Conservation (phyloP, 495 filamentous ascomycete species). For the Darksidea phi region DNA sequence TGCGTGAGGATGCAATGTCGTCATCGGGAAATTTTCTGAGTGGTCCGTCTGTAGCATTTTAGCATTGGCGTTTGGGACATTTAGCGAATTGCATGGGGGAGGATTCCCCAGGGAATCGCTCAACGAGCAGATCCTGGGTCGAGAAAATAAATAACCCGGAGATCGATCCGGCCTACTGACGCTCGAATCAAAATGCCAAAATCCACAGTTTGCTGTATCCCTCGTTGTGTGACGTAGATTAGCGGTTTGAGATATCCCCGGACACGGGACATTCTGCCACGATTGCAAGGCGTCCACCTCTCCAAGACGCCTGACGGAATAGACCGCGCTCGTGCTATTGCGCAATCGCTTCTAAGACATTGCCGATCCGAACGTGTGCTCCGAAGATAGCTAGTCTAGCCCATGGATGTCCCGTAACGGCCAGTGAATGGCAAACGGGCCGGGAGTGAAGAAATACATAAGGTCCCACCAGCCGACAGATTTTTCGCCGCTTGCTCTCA, state of each 20-base stretch:
- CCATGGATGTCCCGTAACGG: constrained; percentile 3
- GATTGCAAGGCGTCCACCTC: background rate
- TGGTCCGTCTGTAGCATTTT: constrained; percentile 26
- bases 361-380: constrained; percentile 6
- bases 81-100: constrained; percentile 3
- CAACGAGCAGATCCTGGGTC: background rate
- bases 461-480: constrained; percentile 5
- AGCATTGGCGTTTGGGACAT: constrained; percentile 37
- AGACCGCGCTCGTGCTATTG: constrained; percentile 24
- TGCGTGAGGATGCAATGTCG: constrained; percentile 31
- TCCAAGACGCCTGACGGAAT: background rate
- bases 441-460: constrained; percentile 8
- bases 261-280: background rate
- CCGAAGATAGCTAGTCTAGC: constrained; percentile 20
- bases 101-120: background rate
- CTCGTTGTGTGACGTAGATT: background rate
- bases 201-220: background rate
- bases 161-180: too few species aligned
- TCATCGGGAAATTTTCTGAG: constrained; percentile 21
- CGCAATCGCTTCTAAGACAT: constrained; percentile 32
- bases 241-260: too few species aligned
- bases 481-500: background rate
- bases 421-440: background rate
- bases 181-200: too few species aligned
- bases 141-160: too few species aligned